Conservation (phyloP, 108 stramenopile species). For the Nitzschia sp. region DNA sequence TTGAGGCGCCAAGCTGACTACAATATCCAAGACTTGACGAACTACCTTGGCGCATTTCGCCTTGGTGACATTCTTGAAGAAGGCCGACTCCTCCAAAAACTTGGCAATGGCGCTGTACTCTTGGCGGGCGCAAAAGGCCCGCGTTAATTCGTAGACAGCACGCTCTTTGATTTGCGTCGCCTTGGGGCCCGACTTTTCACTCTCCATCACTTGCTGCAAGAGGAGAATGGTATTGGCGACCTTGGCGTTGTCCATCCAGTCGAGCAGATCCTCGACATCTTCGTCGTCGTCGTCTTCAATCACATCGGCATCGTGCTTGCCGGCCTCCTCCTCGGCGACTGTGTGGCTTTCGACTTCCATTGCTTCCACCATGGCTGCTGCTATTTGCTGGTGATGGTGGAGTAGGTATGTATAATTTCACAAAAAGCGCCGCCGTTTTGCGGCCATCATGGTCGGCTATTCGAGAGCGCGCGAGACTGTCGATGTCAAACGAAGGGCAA, state of each 20-base stretch:
- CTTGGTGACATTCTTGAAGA: slow-evolving; percentile 93
- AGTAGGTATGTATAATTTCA: no score
- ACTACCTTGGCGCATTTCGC: slow-evolving; percentile 99
- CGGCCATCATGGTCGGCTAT: no score
- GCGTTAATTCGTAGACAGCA: slow-evolving; percentile 89
- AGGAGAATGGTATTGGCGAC: slow-evolving; percentile 48
- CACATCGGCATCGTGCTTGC: slow-evolving; percentile 33
- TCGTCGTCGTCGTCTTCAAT: slow-evolving; percentile 58
- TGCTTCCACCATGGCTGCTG: slow-evolving; percentile 19
- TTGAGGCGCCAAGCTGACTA: slow-evolving; percentile 83
- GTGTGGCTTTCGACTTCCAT: slow-evolving; percentile 37
- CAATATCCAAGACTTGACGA: slow-evolving; percentile 94
- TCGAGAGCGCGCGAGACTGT: no score
- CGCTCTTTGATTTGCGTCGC: slow-evolving; percentile 89
- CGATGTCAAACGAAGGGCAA: no score
- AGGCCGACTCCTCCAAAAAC: slow-evolving; percentile 77
- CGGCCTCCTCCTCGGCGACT: slow-evolving; percentile 28
- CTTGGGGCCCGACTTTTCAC: slow-evolving; percentile 65
- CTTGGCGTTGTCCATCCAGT: slow-evolving; percentile 54
- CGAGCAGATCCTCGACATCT: slow-evolving; percentile 53
- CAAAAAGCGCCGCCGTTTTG: no score
- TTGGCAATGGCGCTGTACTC: slow-evolving; percentile 81
- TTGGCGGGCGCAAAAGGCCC: slow-evolving; percentile 72
- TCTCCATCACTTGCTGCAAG: slow-evolving; percentile 58
- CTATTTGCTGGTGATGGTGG: no score